These are phyloP conservation scores for Nakaseomyces glabratus DNA, from an alignment of 1,139 yeast species.

Conservation along the genomic window DNA sequence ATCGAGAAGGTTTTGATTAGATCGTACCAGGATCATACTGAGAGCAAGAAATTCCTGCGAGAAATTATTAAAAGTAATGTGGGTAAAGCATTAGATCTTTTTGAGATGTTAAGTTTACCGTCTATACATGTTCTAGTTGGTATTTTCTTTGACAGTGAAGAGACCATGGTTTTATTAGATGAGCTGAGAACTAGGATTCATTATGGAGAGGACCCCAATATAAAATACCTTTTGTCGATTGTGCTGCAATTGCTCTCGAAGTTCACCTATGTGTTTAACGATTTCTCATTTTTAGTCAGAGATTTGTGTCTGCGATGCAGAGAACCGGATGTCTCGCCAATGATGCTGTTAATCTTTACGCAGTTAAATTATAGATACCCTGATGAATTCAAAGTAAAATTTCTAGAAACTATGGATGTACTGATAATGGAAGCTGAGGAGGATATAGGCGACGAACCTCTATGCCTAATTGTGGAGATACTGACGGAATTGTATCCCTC, in stretches of 20 bases:
- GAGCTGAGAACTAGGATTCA: conserved; percentile 19
- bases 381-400: conserved; percentile 15
- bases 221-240: conserved; percentile 17
- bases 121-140: conserved; percentile 22
- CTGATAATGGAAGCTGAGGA: conserved; percentile 25
- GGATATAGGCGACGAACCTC: conserved; percentile 21
- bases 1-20: conserved; percentile 21
- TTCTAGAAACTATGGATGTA: conserved; percentile 17
- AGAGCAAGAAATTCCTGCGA: conserved; percentile 16
- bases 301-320: conserved; percentile 19
- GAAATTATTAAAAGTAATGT: conserved; percentile 13
- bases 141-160: conserved; percentile 15
- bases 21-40: conserved; percentile 25
- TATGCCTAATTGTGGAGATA: conserved; percentile 17
- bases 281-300: conserved; percentile 19
- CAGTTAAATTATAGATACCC: conserved; percentile 15
- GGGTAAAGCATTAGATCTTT: conserved; percentile 16
- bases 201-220: conserved; percentile 16
- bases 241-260: conserved; percentile 21
- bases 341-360: conserved; percentile 20
- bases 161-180: conserved; percentile 14
- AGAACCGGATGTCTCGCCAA: conserved; percentile 18
- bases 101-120: conserved; percentile 15
- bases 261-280: conserved; percentile 17
- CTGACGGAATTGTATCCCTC: conserved; percentile 26